Conservation (phyloP, 1,284 basidiomycete species). For the Malassezia globosa region DNA sequence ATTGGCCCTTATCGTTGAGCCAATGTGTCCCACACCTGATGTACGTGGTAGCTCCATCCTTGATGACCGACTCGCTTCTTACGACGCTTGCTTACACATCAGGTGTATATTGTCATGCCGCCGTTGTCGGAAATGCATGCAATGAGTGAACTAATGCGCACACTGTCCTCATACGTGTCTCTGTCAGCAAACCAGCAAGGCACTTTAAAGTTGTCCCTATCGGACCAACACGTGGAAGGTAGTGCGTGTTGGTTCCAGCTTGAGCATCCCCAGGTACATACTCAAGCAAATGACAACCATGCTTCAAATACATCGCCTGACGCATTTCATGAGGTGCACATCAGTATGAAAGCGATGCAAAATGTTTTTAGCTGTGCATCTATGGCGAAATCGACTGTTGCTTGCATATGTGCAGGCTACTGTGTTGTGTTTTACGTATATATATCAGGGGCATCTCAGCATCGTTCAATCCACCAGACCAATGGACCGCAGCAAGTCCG, state of each 20-base stretch:
- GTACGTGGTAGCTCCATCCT: constrained; percentile 55
- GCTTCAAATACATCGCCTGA: neutral
- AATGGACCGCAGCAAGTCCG: neutral
- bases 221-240: constrained; percentile 61
- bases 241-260: constrained; percentile 70
- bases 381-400: constrained; percentile 12
- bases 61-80: too few relatives aligned
- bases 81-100: constrained; percentile 3
- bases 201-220: constrained; percentile 50
- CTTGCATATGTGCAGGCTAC: constrained; percentile 10
- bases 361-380: constrained; percentile 1
- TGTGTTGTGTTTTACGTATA: constrained; percentile 16
- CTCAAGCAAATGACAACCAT: neutral
- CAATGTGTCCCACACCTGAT: constrained; percentile 75
- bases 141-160: constrained; percentile 62
- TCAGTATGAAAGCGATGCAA: constrained; percentile 13
- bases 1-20: constrained; percentile 63
- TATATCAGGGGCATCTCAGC: neutral
- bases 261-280: constrained; percentile 52
- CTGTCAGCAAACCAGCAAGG: constrained; percentile 59
- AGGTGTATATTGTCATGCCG: constrained; percentile 75
- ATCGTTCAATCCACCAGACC: neutral
- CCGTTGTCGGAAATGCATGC: constrained; percentile 65
- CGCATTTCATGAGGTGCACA: constrained; percentile 7
- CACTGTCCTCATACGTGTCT: constrained; percentile 64